These are phyloP conservation scores for Ramaria sp. DNA, from an alignment of 768 basidiomycete genomes.

Conservation along the genomic window DNA sequence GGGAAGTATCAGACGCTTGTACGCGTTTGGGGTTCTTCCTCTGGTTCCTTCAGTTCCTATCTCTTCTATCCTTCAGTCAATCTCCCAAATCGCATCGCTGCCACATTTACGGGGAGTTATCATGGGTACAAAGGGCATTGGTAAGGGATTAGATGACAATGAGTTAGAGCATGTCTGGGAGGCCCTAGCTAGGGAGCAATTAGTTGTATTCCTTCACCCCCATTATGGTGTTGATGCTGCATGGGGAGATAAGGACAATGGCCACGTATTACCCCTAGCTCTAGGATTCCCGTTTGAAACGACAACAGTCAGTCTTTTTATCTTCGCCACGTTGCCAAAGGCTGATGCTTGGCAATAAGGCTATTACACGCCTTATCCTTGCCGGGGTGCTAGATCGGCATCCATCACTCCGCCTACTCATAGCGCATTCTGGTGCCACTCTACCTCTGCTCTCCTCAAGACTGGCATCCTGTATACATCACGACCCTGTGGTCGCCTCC, in stretches of 20 bases:
- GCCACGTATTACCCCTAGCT: constrained; percentile 79
- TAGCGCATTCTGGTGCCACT: constrained; percentile 83
- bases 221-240: constrained; percentile 76
- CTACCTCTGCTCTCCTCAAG: constrained; percentile 78
- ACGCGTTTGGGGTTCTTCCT: constrained; percentile 78
- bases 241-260: constrained; percentile 71
- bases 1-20: constrained; percentile 46
- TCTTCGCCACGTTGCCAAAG: background rate
- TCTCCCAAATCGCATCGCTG: constrained; percentile 52
- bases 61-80: constrained; percentile 45
- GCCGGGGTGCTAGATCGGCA: constrained; percentile 73
- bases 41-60: constrained; percentile 58
- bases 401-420: constrained; percentile 61
- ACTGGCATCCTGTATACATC: constrained; percentile 73
- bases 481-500: constrained; percentile 70
- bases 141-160: constrained; percentile 72
- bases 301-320: constrained; percentile 50
- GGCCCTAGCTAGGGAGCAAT: constrained; percentile 54
- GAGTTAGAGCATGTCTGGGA: constrained; percentile 73
- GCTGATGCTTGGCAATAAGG: constrained; percentile 22
- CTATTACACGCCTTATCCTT: constrained; percentile 70
- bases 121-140: constrained; percentile 71
- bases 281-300: constrained; percentile 89
- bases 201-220: constrained; percentile 78
- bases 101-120: constrained; percentile 69